Conservation (phyloP, 1,284 basidiomycete genomes). For the Trichosporon coremiiforme region DNA sequence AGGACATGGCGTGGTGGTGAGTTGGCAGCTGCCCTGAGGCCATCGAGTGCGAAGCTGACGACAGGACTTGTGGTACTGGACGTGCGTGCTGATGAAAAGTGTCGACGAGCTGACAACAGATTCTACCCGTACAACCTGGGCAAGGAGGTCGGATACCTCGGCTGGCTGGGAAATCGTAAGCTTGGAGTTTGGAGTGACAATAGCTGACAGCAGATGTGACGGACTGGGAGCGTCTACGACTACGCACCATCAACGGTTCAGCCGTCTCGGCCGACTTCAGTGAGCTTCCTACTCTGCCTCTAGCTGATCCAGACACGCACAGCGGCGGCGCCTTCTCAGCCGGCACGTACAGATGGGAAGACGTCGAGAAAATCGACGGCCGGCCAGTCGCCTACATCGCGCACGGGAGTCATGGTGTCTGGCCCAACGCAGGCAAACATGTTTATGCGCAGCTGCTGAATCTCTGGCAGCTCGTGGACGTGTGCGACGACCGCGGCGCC, state of each 20-base stretch:
- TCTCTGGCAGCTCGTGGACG: constrained; percentile 48
- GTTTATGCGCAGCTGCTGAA: constrained; percentile 44
- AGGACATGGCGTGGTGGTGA: constrained; percentile 47
- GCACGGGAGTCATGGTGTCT: constrained; percentile 51
- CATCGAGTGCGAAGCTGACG: constrained; percentile 8
- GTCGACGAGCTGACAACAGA: constrained; percentile 23
- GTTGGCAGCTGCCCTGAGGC: constrained; percentile 19
- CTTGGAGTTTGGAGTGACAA: not conserved
- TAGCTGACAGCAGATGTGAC: constrained; percentile 42
- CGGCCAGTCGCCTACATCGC: constrained; percentile 52
- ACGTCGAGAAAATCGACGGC: constrained; percentile 39
- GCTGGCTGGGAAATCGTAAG: constrained; percentile 53
- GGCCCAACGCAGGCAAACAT: constrained; percentile 50
- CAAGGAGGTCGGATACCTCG: constrained; percentile 48
- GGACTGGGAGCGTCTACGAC: constrained; percentile 51
- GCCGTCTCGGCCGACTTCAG: constrained; percentile 50
- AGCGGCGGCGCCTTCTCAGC: constrained; percentile 45
- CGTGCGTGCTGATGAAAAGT: constrained; percentile 28
- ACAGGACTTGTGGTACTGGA: constrained; percentile 54
- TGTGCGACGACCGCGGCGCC: constrained; percentile 48
- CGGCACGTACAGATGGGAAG: constrained; percentile 50
- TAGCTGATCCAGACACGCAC: constrained; percentile 37
- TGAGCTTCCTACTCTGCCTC: constrained; percentile 27
- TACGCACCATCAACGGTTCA: constrained; percentile 49
- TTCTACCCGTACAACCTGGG: constrained; percentile 56